Percentiles rank a stretch among this genome's conserved stretches.
These are phyloP conservation scores for Amanita brunnescens DNA, from an alignment of 768 basidiomycete genomes.

Conservation along the genomic window DNA sequence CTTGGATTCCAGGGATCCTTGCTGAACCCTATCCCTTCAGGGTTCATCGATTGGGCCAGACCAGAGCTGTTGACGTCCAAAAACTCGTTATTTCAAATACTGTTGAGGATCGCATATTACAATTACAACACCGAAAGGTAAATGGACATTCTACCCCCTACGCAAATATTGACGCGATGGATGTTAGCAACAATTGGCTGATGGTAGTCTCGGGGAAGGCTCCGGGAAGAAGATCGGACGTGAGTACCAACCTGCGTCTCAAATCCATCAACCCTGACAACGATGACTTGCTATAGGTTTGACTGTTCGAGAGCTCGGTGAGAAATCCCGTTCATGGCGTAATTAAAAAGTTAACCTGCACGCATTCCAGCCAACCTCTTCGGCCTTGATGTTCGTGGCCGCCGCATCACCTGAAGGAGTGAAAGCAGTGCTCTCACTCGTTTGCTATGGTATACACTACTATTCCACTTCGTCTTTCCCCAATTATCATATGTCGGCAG, in stretches of 20 bases:
- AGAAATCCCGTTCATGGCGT: conserved; percentile 1
- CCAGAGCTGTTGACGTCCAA: conserved; percentile 39
- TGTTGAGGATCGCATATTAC: conserved; percentile 64
- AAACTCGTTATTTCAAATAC: conserved; percentile 52
- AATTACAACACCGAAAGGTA: conserved; percentile 54
- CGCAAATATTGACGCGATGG: not conserved
- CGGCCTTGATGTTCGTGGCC: conserved; percentile 31
- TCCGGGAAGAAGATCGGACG: conserved; percentile 47
- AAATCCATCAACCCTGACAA: not conserved
- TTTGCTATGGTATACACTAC: too few relatives aligned
- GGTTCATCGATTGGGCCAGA: conserved; percentile 51
- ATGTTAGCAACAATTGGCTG: conserved; percentile 42
- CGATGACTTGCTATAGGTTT: conserved; percentile 22
- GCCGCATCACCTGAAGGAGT: conserved; percentile 3
- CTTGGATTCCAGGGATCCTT: not conserved
- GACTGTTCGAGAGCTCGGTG: conserved; percentile 42
- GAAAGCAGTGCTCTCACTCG: not conserved
- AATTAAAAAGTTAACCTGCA: not conserved
- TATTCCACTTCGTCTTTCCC: not conserved
- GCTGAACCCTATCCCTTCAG: conserved; percentile 14
- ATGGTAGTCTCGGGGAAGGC: conserved; percentile 57
- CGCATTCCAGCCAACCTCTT: conserved; percentile 30
- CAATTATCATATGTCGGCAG: not conserved
- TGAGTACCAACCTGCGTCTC: conserved; percentile 20
- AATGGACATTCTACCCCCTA: conserved; percentile 7